Base-by-base conservation (phyloP, 2,329 filamentous ascomycete genomes). In the Endoconidiophora laricicola region DNA sequence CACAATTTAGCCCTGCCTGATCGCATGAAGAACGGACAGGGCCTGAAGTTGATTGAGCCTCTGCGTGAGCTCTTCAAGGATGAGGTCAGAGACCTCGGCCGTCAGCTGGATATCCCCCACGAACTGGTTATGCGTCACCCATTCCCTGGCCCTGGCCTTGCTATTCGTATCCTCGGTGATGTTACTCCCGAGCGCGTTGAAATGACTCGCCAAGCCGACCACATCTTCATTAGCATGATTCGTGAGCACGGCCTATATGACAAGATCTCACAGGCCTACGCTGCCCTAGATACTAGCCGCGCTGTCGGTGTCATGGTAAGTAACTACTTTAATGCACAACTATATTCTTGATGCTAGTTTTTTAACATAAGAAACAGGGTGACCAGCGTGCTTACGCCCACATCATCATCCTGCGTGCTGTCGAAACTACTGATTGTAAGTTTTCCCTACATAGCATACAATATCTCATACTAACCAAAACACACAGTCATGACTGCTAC, bases 61-160 rank as follows among this genome's bases (percentile, higher is more conserved):
- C 74, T 91, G 0, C 72, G 83, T 41, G 79, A 85, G 60, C 69
- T 91, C 26, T 90, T 88, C 74, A 91, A 91, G 63, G 83, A 91
- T 58, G 59, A 62, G 54, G 56, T 64, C 2, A 56, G 62, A 39
- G 57, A 50, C 2, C 54, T 65, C 24, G 61, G 61, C 10, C 57
- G 59, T 2, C 56, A 62, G 43, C 54, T 66, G 3, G 55, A 57
- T 3, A 61, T 66, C 33, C 57, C 64, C 49, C 57, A 60, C 33
- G 58, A 61, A 26, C 61, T 62, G n/a, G 56, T 63, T 16, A 60
- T 55, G 50, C 50, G 58, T 9, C 58, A 61, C 50, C 60, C 59
- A 5, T 61, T 57, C 59, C 61, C 54, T 39, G 58, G 46, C 39
- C 81, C 70, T 0, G 74, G 66, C 47, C 78, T 93, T 54, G 86